Base-by-base conservation (phyloP, 257 asterid genomes). In the Penstemon eatonii region DNA sequence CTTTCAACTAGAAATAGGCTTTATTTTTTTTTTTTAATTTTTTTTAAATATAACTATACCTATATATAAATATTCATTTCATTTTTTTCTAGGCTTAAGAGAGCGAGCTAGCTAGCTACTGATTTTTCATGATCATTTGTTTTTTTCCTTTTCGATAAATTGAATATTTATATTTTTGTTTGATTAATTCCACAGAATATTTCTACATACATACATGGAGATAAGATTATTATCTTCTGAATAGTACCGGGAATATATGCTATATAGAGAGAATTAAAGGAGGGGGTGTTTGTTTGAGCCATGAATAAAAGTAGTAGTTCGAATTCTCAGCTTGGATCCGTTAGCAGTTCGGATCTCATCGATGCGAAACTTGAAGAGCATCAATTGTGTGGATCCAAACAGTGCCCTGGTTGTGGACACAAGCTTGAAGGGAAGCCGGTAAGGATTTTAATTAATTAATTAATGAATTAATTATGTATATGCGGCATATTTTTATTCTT, bases 361-460 rank as follows among this genome's bases (percentile, higher is more conserved):
- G 97, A 90, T 79, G 89, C 96, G 0, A 94, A 94, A 87, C 92
- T 94, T 60, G 99, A 94, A 51, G 99, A 89, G 82, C 96, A 90
- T 81, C 97, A 89, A 73, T 71, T 91, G 54, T 87, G 95, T 68
- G 98, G 96, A 89, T 83, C 95, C 83, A 91, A 89, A 65, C 96
- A 86, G 67, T 94, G 99, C 65, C 99, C 99, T 10, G 89, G 96
- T 71, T 94, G 99, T 66, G 99, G 99, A 8, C 99, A 91, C 84
- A 91, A 82, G 79, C 92, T 94, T 7, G 89, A 94, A 78, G 93
- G 86, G 40, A 94, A 91, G 73, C 95, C 96, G 87, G 99, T 94
- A 84, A 63, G 74, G 39, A 43, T 53, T 43, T 60, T 39, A 36
- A 19, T 25, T 25, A 10, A 13, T 54, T 40, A 51, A n/a, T 55